Base-by-base conservation (phyloP, 495 filamentous ascomycete species). In the Oidiodendron maius region DNA sequence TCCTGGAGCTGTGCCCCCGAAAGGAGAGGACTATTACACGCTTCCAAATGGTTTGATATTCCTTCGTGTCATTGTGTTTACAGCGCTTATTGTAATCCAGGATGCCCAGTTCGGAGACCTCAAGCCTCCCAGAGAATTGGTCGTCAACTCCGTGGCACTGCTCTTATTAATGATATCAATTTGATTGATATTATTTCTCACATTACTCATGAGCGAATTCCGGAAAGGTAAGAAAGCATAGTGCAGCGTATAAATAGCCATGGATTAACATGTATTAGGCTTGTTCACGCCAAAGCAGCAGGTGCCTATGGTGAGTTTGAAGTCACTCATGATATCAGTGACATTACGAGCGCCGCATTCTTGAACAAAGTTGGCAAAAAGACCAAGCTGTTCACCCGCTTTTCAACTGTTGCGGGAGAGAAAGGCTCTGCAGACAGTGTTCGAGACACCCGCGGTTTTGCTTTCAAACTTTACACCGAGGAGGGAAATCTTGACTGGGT, bases 361-460 rank as follows among this genome's bases (percentile, higher is more conserved):
- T 44, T 55, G 0, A 51, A 30, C 25, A 39, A 37, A 1, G 44
- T 59, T 22, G 48, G 52, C 2, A 55, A 45, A 20, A 39, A 49
- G 30, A 59, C 51, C 1, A 17, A 34, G 21, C 34, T 42, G 1
- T n/a, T 89, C 35, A 68, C 78, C 12, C 77, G 87, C 20, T 86
- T 90, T 61, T 89, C 85, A 12, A 88, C 85, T 8, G 85, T 89
- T 42, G 82, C 80, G 13, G 82, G 82, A 22, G 84, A 79, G 40
- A 73, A 76, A n/a, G 86, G 86, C 43, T 84, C 82, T 48, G 72
- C 82, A 3, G 86, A 91, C 55, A 81, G 76, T 0, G 83, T 77
- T 11, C 71, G 86, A 44, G 86, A 90, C 65, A 80, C 87, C 2
- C 81, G 86, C 52, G 86, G 86, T 0, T 89, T 87, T 60, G 83